A percentile compares a stretch with the other conserved stretches of the same genome.
Conservation (phyloP, 164 flowering plant species). For the Euptelea pleiosperma region DNA sequence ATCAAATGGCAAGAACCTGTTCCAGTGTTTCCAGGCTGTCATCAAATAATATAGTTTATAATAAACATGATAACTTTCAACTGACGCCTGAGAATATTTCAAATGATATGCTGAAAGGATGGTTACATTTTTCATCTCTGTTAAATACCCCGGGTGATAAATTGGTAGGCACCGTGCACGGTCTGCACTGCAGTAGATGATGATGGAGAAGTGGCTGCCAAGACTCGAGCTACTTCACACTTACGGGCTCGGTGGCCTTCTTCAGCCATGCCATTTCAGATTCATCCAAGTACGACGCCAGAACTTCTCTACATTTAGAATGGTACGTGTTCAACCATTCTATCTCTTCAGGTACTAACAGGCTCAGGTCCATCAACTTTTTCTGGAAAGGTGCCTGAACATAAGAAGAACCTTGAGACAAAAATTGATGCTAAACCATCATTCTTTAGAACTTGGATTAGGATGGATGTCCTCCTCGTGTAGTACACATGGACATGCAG, state of each 20-base stretch:
- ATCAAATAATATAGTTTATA: too few relatives aligned
- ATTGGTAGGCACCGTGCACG: too few relatives aligned
- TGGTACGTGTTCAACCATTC: slow-evolving; percentile 88
- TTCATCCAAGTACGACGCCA: slow-evolving; percentile 63
- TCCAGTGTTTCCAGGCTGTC: too few relatives aligned
- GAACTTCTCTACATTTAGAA: slow-evolving; percentile 61
- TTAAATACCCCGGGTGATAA: too few relatives aligned
- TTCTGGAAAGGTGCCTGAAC: slow-evolving; percentile 91
- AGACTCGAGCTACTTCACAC: slow-evolving; percentile 14
- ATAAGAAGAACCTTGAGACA: neutral
- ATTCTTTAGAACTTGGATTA: neutral
- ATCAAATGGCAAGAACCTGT: too few relatives aligned
- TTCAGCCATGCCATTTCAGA: slow-evolving; percentile 73
- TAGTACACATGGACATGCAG: neutral
- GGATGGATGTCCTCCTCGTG: neutral
- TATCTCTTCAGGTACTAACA: slow-evolving; percentile 64
- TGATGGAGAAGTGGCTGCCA: neutral
- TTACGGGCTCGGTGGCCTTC: slow-evolving; percentile 73
- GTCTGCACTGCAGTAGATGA: too few relatives aligned
- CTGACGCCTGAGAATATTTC: too few relatives aligned
- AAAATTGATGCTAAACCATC: neutral
- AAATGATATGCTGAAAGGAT: too few relatives aligned
- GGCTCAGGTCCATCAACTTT: slow-evolving; percentile 70
- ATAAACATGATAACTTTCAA: too few relatives aligned
- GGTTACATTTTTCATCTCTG: too few relatives aligned